Base-by-base conservation (phyloP, 352 stramenopile species). In the Phytophthora sp. region DNA sequence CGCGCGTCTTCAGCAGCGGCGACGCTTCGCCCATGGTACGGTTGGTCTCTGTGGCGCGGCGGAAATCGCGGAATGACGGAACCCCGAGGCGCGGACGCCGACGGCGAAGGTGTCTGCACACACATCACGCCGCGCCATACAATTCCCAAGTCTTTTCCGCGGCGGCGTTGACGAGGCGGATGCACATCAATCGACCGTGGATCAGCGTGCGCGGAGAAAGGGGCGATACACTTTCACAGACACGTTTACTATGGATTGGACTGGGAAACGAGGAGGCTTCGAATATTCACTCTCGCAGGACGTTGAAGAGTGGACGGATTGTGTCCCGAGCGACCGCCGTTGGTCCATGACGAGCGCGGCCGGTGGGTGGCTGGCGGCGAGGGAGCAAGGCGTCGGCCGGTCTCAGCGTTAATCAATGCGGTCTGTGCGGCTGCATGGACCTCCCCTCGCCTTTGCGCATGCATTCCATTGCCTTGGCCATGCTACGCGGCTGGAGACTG, bases 11-110 rank as follows among this genome's bases (percentile, higher is more conserved):
- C 11, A 69, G 52, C 20, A 74, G 45, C 9, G 61, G 54, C 21
- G 66, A 56, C 18, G 34, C 44, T 38, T 74, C 66, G 10, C 13
- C 21, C 66, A 71, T 74, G 4, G 8, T 46, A 17, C 24, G n/a
- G 15, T 39, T 39, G 32, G 32, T 0, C 32, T 39, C 20, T 13
- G 35, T 0, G n/a, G 35, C 35, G 17, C 30, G 10, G 21, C 13
- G 52, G 32, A 56, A 62, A 59, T 35, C 46, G 48, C 31, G 18
- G 32, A 66, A 70, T 61, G 46, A 61, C 28, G 6, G 28, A 32
- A 11, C 28, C 11, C 28, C 28, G 28, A 11, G 28, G 6, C 28
- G 28, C 28, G 6, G 28, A 11, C 28, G 28, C 28, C 6, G 28
- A 11, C 28, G 28, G 28, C 6, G 11, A 11, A 6, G 28, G 6